Conservation (phyloP, 495 filamentous ascomycete genomes). For the Diplogelasinospora grovesii region DNA sequence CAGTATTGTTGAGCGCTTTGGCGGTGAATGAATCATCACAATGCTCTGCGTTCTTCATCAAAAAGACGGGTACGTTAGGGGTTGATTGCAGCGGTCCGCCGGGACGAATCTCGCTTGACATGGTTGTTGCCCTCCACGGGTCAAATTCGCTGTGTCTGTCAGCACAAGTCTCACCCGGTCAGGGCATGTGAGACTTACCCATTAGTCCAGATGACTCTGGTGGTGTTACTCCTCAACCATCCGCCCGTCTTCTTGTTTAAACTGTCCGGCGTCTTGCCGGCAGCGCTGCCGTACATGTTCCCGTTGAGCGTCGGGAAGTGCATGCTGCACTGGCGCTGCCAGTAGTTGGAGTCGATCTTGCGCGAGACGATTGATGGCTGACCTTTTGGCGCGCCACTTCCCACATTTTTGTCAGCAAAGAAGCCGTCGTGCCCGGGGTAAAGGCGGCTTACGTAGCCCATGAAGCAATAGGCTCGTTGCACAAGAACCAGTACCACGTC, state of each 20-base stretch:
- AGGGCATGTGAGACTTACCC: conserved; percentile 31
- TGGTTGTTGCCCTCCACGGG: conserved; percentile 50
- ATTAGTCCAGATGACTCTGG: conserved; percentile 53
- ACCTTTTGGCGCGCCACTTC: conserved; percentile 45
- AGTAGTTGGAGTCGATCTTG: conserved; percentile 49
- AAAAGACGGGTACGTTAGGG: conserved; percentile 38
- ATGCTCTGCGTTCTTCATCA: conserved; percentile 52
- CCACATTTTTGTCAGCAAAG: too few relatives aligned
- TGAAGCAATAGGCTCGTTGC: conserved; percentile 49
- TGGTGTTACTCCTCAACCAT: conserved; percentile 45
- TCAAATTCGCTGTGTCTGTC: conserved; percentile 53
- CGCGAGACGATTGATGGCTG: conserved; percentile 47
- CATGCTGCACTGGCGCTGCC: conserved; percentile 52
- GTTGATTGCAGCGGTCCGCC: conserved; percentile 46
- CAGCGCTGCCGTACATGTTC: conserved; percentile 44
- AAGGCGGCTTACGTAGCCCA: too few relatives aligned
- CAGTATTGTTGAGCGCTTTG: conserved; percentile 27
- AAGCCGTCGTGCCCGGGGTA: too few relatives aligned
- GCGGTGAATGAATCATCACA: conserved; percentile 41
- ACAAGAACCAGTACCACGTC: conserved; percentile 59
- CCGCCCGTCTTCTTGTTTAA: conserved; percentile 54
- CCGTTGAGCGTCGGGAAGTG: conserved; percentile 50
- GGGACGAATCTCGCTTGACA: conserved; percentile 48
- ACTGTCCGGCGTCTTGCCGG: conserved; percentile 44
- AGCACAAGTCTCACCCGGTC: background rate